Evolutionary conservation across 331 rosid genomes (phyloP).

Genomic region (Erythrophleum ivorense): DNA sequence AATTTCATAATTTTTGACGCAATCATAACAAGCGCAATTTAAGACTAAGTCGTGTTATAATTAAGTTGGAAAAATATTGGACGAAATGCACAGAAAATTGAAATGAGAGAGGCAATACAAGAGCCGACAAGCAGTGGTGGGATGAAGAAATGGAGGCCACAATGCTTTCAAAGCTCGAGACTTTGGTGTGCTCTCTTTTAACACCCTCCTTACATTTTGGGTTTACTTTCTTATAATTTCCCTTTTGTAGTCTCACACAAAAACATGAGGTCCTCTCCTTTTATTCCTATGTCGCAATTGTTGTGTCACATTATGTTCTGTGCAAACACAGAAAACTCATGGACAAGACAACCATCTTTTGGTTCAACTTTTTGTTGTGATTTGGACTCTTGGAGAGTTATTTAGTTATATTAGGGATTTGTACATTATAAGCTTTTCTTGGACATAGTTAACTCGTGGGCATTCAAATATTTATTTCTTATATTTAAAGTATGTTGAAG

Average conservation of each 20-base stretch:
- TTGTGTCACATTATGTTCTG: constrained; percentile 17
- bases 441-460: no score
- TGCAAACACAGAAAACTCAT: constrained; percentile 2
- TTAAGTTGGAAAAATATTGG: constrained; percentile 37
- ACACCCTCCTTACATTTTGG: constrained; percentile 50
- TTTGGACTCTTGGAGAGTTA: background rate
- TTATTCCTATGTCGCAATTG: constrained; percentile 27
- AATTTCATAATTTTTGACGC: no score
- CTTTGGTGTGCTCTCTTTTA: constrained; percentile 48
- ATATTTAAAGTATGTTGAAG: no score
- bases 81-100: constrained; percentile 24
- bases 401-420: no score
- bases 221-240: constrained; percentile 37
- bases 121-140: constrained; percentile 86
- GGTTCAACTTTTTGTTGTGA: constrained; percentile 4
- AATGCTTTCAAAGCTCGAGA: constrained; percentile 56
- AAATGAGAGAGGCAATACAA: constrained; percentile 44
- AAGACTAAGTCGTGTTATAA: background rate
- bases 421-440: no score
- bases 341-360: background rate
- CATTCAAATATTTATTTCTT: no score
- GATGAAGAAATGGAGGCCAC: constrained; percentile 55
- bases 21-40: no score
- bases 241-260: constrained; percentile 32
- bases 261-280: constrained; percentile 43